Evolutionary conservation across 2,329 filamentous ascomycete genomes (phyloP).

Genomic region (Sporothrix euskadiensis): DNA sequence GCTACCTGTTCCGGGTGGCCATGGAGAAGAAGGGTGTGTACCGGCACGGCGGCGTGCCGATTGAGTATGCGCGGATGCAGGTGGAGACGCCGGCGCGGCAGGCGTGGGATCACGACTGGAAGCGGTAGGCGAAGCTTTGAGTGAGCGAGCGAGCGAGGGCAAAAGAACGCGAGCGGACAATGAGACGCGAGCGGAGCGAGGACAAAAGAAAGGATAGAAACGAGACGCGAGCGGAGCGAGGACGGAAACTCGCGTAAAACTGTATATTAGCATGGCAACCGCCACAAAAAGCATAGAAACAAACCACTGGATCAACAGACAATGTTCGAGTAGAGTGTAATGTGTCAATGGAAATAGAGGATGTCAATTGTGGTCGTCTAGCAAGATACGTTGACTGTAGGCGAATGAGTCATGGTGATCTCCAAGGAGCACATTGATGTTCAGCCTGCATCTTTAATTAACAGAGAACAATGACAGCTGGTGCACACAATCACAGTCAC

Average conservation of each 20-base stretch:
- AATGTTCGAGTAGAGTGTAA: not conserved
- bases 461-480: no score
- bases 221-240: no score
- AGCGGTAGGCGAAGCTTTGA: conserved; percentile 49
- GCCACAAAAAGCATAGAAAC: conserved; percentile 4
- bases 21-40: conserved; percentile 91
- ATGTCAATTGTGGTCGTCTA: not conserved
- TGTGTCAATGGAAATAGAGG: not conserved
- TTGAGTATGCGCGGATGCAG: conserved; percentile 86
- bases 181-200: not conserved
- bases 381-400: no score
- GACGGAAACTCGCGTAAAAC: not conserved
- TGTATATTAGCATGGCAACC: conserved; percentile 9
- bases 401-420: no score
- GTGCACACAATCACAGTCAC: not conserved
- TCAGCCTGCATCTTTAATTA: no score
- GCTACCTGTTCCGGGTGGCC: conserved; percentile 79
- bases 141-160: conserved; percentile 29
- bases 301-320: not conserved
- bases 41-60: conserved; percentile 70
- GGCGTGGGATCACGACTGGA: conserved; percentile 96
- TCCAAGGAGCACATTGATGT: no score
- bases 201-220: no score
- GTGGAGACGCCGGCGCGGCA: conserved; percentile 76
- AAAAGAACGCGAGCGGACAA: not conserved